Evolutionary conservation across 371 early-diverging fungal species (phyloP), one percentile per base, ranked within the genome.

Genomic region (Rhizopus delemar): DNA sequence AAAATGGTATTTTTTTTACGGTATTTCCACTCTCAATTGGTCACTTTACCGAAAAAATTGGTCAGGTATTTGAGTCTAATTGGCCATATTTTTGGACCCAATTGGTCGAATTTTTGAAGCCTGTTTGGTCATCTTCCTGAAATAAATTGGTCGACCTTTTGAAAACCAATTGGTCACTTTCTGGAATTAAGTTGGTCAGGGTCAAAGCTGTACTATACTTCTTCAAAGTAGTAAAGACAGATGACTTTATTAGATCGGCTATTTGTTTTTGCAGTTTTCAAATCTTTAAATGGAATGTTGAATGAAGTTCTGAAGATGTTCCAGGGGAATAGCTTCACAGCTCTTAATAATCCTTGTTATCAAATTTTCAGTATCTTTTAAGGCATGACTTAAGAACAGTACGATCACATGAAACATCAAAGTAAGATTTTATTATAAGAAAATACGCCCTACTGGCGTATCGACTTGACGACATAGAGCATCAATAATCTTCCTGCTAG

Each of bases 321-420:
- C 3, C 28, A 46, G 46, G 46, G 46, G 46, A 46, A 28, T 13
- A 46, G 46, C 28, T 46, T 46, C 36, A 36, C 36, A 36, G 36
- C 36, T 2, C 36, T 36, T 2, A 36, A 36, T 11, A 43, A 13
- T 43, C 43, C 13, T 43, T 43, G 43, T 43, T 43, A 15, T 43
- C 43, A 43, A 43, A 43, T 11, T n/a, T 43, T 36, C 36, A 43
- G 43, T 43, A n/a, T 43, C 43, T 43, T 43, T 36, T 43, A 43
- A 43, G 43, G 43, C 43, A 43, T 43, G 43, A 43, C 43, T 43
- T 43, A 43, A 43, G 43, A n/a, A n/a, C 43, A 43, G 43, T 43
- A 43, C 15, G 43, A 43, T 43, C 43, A 0, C 43, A 43, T 43
- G 15, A 43, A 43, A 13, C 43, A 12, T 43, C 43, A 43, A 43